These are phyloP conservation scores for Chlorella sorokiniana DNA, from an alignment of 139 green algal species.

Conservation along the genomic window DNA sequence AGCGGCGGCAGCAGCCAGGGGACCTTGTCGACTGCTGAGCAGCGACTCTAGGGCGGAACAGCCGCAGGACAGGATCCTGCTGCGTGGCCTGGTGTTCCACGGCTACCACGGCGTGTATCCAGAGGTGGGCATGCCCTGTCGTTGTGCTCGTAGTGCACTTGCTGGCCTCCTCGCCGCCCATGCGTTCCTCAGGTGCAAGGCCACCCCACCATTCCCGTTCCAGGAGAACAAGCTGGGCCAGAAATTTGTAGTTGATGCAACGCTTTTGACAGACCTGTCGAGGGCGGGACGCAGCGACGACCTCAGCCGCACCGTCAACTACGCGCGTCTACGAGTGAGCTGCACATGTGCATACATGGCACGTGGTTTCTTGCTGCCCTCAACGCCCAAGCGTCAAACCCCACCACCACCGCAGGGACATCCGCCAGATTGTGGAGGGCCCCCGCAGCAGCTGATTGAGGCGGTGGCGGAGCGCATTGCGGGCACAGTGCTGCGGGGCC, in stretches of 20 bases:
- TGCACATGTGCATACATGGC: background rate
- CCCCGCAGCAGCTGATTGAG: conserved; percentile 57
- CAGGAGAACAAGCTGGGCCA: conserved; percentile 69
- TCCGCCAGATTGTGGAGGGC: conserved; percentile 59
- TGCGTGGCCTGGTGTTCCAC: conserved; percentile 56
- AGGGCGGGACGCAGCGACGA: conserved; percentile 53
- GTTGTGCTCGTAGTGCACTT: background rate
- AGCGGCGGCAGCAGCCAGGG: background rate
- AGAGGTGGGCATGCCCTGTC: conserved; percentile 11
- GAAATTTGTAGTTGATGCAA: conserved; percentile 69
- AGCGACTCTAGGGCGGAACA: background rate
- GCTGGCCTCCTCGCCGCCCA: background rate
- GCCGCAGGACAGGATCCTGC: conserved; percentile 41
- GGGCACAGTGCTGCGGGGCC: conserved; percentile 35
- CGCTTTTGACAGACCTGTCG: conserved; percentile 41
- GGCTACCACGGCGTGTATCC: conserved; percentile 54
- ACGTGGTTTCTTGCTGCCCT: background rate
- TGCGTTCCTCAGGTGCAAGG: background rate
- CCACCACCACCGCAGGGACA: conserved; percentile 38
- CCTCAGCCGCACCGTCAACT: conserved; percentile 60
- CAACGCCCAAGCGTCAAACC: background rate
- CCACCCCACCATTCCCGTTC: background rate
- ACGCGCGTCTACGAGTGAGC: conserved; percentile 57
- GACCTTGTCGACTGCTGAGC: background rate
- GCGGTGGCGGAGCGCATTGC: conserved; percentile 57